These are phyloP conservation scores for Cyclotella cryptica DNA, from an alignment of 108 stramenopile genomes.

Conservation along the genomic window DNA sequence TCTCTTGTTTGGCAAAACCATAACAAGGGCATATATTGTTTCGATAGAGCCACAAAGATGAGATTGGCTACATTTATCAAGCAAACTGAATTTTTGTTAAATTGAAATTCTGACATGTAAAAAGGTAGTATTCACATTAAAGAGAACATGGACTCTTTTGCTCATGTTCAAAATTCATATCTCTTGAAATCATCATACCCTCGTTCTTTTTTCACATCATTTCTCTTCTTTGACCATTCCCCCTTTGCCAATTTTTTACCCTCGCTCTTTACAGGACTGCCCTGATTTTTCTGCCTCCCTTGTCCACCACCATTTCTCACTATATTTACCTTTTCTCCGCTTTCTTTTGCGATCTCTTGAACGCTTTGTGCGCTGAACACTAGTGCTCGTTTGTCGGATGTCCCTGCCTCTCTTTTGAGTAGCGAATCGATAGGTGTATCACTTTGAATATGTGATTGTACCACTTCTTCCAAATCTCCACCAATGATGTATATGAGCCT, in stretches of 20 bases:
- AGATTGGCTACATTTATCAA: no score
- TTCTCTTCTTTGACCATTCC: conserved; percentile 60
- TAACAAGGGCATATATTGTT: no score
- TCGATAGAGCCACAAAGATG: no score
- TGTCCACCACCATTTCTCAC: conserved; percentile 8
- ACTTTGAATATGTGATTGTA: conserved; percentile 41
- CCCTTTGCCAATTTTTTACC: conserved; percentile 61
- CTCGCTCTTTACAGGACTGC: no score
- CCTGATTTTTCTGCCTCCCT: conserved; percentile 13
- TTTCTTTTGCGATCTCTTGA: conserved; percentile 54
- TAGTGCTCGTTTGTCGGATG: conserved; percentile 79
- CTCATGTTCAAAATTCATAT: conserved; percentile 46
- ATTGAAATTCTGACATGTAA: no score
- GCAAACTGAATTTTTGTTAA: no score
- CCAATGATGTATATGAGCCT: conserved; percentile 83
- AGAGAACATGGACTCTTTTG: background rate
- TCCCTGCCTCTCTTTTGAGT: conserved; percentile 41
- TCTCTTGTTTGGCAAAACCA: no score
- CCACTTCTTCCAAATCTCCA: conserved; percentile 69
- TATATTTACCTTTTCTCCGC: conserved; percentile 58
- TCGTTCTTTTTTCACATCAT: conserved; percentile 61
- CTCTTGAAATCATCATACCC: conserved; percentile 83
- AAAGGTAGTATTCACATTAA: no score
- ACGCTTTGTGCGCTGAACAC: conserved; percentile 62
- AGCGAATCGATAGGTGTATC: conserved; percentile 63